Evolutionary conservation across 768 basidiomycete genomes (phyloP).

Genomic region (Lactarius akahatsu): DNA sequence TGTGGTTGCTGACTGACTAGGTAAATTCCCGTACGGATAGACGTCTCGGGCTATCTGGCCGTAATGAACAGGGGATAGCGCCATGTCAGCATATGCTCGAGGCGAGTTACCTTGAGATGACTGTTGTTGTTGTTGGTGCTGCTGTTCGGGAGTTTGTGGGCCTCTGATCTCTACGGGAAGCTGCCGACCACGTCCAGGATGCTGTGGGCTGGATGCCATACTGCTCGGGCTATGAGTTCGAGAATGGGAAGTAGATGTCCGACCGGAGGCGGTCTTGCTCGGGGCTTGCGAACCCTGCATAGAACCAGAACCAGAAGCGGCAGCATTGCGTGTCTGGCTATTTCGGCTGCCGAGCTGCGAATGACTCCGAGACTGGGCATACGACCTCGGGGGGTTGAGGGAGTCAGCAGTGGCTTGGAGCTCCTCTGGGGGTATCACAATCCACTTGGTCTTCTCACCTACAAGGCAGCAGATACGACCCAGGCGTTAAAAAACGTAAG

Average conservation of each 20-base stretch:
- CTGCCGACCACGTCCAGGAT: constrained; percentile 23
- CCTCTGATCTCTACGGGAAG: constrained; percentile 14
- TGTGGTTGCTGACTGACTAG: constrained; percentile 12
- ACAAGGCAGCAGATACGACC: constrained; percentile 12
- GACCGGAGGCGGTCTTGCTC: constrained; percentile 40
- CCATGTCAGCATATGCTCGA: constrained; percentile 18
- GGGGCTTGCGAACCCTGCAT: constrained; percentile 38
- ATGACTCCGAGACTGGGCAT: constrained; percentile 35
- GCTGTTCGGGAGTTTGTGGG: constrained; percentile 15
- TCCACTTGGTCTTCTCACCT: constrained; percentile 64
- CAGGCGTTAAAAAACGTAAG: constrained; percentile 16
- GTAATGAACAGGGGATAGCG: constrained; percentile 26
- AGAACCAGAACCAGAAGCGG: constrained; percentile 36
- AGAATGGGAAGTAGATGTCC: constrained; percentile 44
- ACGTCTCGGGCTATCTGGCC: constrained; percentile 23
- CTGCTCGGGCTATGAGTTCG: constrained; percentile 47
- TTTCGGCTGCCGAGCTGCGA: constrained; percentile 29
- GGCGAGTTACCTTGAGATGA: constrained; percentile 25
- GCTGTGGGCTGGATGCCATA: constrained; percentile 50
- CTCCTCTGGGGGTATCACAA: constrained; percentile 55
- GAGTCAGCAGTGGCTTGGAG: constrained; percentile 55
- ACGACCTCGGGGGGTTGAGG: constrained; percentile 29
- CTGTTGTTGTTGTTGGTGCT: constrained; percentile 7
- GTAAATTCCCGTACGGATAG: constrained; percentile 22
- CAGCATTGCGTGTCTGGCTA: constrained; percentile 30